These are phyloP conservation scores for Lichtheimia ramosa DNA, from an alignment of 371 early-diverging fungal genomes.

Conservation along the genomic window DNA sequence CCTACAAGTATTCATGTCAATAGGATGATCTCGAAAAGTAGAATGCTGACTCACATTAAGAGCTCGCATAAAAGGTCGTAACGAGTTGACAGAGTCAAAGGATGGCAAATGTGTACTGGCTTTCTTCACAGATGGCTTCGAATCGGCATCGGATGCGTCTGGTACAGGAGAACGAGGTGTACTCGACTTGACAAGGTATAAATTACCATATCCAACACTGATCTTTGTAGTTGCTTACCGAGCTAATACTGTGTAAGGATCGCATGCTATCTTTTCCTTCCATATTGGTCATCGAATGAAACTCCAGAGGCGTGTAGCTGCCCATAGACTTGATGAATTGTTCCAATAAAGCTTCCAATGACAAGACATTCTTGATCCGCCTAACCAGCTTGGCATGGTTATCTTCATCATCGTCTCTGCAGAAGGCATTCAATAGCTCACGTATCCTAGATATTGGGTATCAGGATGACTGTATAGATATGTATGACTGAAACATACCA, in stretches of 20 bases:
- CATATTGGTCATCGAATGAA: conserved; percentile 1
- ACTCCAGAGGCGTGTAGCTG: conserved; percentile 49
- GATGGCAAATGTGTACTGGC: neutral
- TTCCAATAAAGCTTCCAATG: conserved; percentile 45
- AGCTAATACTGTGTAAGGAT: neutral
- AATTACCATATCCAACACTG: neutral
- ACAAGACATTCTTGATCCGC: conserved; percentile 30
- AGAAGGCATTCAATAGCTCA: conserved; percentile 72
- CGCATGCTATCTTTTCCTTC: conserved; percentile 2
- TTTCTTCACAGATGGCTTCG: conserved; percentile 10
- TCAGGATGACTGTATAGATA: no score
- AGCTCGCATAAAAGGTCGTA: conserved; percentile 47
- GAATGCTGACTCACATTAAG: conserved; percentile 33
- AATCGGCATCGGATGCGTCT: conserved; percentile 8
- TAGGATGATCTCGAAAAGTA: no score
- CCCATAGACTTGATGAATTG: conserved; percentile 34
- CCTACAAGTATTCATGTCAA: no score
- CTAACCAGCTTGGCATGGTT: conserved; percentile 27
- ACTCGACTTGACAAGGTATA: neutral
- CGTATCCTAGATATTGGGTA: conserved; percentile 58
- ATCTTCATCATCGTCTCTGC: conserved; percentile 37
- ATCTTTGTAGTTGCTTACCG: neutral
- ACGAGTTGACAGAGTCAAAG: conserved; percentile 15
- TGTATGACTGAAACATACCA: conserved; percentile 37
- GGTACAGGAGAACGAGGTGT: conserved; percentile 13